phyloP scores from a whole-genome alignment of 2,329 filamentous ascomycete species.

The Apiospora hydei region DNA sequence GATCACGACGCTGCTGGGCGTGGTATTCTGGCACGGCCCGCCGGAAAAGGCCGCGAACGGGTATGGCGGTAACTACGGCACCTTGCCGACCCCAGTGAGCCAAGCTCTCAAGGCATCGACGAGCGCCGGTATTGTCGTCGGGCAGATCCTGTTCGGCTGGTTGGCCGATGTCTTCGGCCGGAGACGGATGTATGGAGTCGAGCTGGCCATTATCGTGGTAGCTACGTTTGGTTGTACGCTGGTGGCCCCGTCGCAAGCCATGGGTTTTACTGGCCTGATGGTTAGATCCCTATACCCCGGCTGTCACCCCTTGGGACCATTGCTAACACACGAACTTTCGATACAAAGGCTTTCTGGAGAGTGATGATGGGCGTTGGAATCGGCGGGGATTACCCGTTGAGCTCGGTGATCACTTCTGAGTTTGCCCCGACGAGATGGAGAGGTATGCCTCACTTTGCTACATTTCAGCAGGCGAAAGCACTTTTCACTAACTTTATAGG shows the following conservation, averaged over 20 bases:
- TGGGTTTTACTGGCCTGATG: constrained; percentile 66
- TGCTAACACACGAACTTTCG: background rate
- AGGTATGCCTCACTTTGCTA: constrained; percentile 50
- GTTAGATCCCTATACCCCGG: constrained; percentile 45
- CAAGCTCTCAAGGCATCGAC: constrained; percentile 85
- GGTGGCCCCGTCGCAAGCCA: constrained; percentile 64
- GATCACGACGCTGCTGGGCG: constrained; percentile 73
- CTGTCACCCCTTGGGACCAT: background rate
- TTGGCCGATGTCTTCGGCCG: constrained; percentile 79
- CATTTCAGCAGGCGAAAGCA: background rate
- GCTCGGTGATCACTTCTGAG: constrained; percentile 82
- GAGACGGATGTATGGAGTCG: constrained; percentile 83
- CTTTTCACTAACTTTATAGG: background rate
- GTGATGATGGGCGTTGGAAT: constrained; percentile 80
- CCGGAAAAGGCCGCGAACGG: constrained; percentile 48
- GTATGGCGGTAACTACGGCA: constrained; percentile 58
- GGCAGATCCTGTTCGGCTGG: constrained; percentile 79
- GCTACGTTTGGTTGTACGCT: constrained; percentile 69
- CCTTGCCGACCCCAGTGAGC: constrained; percentile 69
- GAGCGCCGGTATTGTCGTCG: constrained; percentile 79
- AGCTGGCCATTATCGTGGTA: constrained; percentile 75
- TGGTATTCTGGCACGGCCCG: constrained; percentile 73
- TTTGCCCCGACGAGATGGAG: constrained; percentile 84
- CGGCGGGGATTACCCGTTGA: constrained; percentile 83
- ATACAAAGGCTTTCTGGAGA: constrained; percentile 67